Conservation (phyloP, 768 basidiomycete species). For the Mycena indigotica region DNA sequence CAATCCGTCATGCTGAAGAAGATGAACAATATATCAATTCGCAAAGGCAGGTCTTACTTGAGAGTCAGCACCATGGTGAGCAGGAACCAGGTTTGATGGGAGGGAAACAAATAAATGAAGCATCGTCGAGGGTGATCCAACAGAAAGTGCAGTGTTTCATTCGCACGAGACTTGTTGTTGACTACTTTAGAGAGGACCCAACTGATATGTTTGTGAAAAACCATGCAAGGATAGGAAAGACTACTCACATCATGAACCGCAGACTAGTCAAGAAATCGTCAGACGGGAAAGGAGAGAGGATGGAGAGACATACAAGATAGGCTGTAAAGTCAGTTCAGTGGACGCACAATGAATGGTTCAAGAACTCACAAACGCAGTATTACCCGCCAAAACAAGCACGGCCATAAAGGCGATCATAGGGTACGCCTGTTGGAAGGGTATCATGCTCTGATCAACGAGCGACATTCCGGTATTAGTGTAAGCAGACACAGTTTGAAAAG, state of each 20-base stretch:
- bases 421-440: slow-evolving; percentile 88
- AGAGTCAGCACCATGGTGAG: slow-evolving; percentile 65
- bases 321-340: slow-evolving; percentile 45
- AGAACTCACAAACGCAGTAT: slow-evolving; percentile 87
- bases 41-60: slow-evolving; percentile 56
- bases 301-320: slow-evolving; percentile 70
- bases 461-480: slow-evolving; percentile 91
- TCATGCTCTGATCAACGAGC: slow-evolving; percentile 85
- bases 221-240: neutral
- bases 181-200: slow-evolving; percentile 72
- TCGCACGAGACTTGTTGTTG: slow-evolving; percentile 56
- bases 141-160: slow-evolving; percentile 87
- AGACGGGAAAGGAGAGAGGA: neutral
- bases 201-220: slow-evolving; percentile 41
- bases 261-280: slow-evolving; percentile 46
- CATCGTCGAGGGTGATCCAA: slow-evolving; percentile 94
- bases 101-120: slow-evolving; percentile 88
- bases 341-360: neutral
- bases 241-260: slow-evolving; percentile 78
- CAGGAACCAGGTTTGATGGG: slow-evolving; percentile 91
- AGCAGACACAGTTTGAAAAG: slow-evolving; percentile 83
- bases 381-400: slow-evolving; percentile 84
- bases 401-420: slow-evolving; percentile 74
- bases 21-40: neutral
- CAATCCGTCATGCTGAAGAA: slow-evolving; percentile 72